A percentile compares a stretch with the other conserved stretches of the same genome.
These are phyloP conservation scores for Cytospora piceae DNA, from an alignment of 2,329 filamentous ascomycete species.

Conservation along the genomic window DNA sequence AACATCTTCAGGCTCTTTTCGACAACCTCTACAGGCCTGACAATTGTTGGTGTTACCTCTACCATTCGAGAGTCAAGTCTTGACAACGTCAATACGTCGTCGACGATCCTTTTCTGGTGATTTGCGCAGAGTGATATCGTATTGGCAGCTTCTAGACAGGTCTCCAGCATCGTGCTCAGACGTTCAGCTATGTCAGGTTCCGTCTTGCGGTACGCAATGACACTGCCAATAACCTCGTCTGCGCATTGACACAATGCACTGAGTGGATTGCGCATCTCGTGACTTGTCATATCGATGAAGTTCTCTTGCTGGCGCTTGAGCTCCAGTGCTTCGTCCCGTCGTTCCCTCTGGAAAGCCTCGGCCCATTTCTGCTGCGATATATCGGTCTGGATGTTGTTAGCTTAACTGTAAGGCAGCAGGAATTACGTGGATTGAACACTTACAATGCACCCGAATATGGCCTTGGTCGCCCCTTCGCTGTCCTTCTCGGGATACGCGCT, in stretches of 20 bases:
- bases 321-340: slow-evolving; percentile 80
- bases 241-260: slow-evolving; percentile 76
- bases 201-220: slow-evolving; percentile 46
- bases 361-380: slow-evolving; percentile 87
- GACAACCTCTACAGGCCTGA: slow-evolving; percentile 69
- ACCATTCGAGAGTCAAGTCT: slow-evolving; percentile 78
- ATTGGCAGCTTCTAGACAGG: slow-evolving; percentile 74
- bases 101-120: slow-evolving; percentile 79
- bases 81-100: slow-evolving; percentile 73
- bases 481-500: slow-evolving; percentile 75
- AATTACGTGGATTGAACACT: neutral
- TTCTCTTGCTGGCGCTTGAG: slow-evolving; percentile 74
- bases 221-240: slow-evolving; percentile 66
- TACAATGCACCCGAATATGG: slow-evolving; percentile 64
- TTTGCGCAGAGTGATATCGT: slow-evolving; percentile 80
- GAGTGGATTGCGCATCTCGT: slow-evolving; percentile 78
- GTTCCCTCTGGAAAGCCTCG: slow-evolving; percentile 76
- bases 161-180: slow-evolving; percentile 54
- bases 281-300: slow-evolving; percentile 74
- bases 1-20: slow-evolving; percentile 76
- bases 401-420: neutral
- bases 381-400: slow-evolving; percentile 58
- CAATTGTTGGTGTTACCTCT: slow-evolving; percentile 70
- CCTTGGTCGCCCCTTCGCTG: slow-evolving; percentile 66
- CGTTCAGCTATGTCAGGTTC: slow-evolving; percentile 40